phyloP scores from a whole-genome alignment of 331 rosid genomes.

The Stylosanthes scabra region DNA sequence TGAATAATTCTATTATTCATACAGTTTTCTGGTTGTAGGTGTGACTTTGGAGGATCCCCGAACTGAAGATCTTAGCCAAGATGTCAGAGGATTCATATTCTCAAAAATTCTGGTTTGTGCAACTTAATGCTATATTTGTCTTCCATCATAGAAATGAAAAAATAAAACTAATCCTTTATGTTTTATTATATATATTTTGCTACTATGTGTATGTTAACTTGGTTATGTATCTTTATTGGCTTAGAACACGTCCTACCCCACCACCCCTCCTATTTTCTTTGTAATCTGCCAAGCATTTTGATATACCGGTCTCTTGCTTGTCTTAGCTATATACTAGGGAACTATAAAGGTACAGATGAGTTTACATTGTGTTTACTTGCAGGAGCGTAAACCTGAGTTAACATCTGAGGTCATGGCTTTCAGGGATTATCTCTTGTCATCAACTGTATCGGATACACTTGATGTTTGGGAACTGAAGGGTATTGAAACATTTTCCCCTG shows the following conservation, averaged over 20 bases:
- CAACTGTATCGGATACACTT: constrained; percentile 91
- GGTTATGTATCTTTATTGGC: constrained; percentile 1
- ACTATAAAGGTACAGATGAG: constrained; percentile 18
- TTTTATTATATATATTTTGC: constrained; percentile 5
- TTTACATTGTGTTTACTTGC: constrained; percentile 42
- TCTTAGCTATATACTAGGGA: constrained; percentile 10
- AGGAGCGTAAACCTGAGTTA: constrained; percentile 93
- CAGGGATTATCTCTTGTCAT: constrained; percentile 90
- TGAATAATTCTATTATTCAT: constrained; percentile 36
- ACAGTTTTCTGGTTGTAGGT: constrained; percentile 57
- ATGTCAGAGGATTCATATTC: constrained; percentile 97
- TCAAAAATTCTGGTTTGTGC: constrained; percentile 92
- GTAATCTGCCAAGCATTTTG: neutral
- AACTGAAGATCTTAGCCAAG: constrained; percentile 98
- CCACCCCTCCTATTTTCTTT: neutral
- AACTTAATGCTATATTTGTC: constrained; percentile 35
- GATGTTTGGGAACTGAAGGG: constrained; percentile 99
- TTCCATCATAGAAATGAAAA: constrained; percentile 15
- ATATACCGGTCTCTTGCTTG: constrained; percentile 15
- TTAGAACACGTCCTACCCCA: neutral
- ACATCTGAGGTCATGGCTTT: constrained; percentile 93
- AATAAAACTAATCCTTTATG: constrained; percentile 22
- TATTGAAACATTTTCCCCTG: constrained; percentile 39
- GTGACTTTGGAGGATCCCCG: constrained; percentile 95
- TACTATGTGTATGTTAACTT: constrained; percentile 19